These are phyloP conservation scores for Rhododendron ferrugineum DNA, from an alignment of 148 eudicot genomes.

Conservation along the genomic window DNA sequence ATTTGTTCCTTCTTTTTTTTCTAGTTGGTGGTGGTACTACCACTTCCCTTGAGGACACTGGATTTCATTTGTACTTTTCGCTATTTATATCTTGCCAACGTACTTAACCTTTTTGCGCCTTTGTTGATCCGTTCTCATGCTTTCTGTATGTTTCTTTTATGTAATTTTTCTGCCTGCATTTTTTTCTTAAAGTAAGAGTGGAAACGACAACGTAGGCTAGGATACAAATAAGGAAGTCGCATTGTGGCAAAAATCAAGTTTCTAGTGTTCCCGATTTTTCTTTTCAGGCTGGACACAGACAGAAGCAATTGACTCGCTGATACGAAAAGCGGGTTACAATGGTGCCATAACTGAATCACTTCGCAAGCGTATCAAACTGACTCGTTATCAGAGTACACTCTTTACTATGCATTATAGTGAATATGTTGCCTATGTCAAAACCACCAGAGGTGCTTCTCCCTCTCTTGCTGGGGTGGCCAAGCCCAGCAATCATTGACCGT, in stretches of 20 bases:
- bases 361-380: constrained; percentile 53
- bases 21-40: neutral
- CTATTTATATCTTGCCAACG: neutral
- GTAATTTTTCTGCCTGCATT: neutral
- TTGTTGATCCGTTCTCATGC: neutral
- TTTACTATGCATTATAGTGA: constrained; percentile 72
- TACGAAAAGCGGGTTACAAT: constrained; percentile 74
- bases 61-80: neutral
- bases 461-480: constrained; percentile 45
- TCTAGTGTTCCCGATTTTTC: neutral
- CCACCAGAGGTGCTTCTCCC: constrained; percentile 58
- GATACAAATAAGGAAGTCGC: neutral
- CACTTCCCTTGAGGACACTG: neutral
- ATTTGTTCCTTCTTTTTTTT: neutral
- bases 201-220: neutral
- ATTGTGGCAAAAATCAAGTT: neutral
- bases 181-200: neutral
- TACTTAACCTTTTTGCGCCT: neutral
- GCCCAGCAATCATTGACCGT: constrained; percentile 25
- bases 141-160: neutral
- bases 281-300: constrained; percentile 73
- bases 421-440: constrained; percentile 57
- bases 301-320: constrained; percentile 82
- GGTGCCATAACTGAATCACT: constrained; percentile 68
- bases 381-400: constrained; percentile 86